phyloP scores from a whole-genome alignment of 108 stramenopile genomes.

The Epithemia pelagica region DNA sequence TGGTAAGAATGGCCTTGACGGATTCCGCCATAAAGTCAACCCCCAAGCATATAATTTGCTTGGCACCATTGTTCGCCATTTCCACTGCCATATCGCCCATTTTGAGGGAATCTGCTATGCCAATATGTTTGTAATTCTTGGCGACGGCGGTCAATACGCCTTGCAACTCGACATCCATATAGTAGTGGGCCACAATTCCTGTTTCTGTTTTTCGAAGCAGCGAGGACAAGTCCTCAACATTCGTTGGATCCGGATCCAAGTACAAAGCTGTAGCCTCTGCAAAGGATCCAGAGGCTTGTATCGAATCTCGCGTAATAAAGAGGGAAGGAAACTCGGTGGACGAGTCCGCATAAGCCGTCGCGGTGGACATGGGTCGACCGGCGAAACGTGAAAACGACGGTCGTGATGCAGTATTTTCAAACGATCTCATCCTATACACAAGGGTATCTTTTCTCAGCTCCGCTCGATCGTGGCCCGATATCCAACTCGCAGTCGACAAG shows the following conservation, averaged over 20 bases:
- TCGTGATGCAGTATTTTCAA: too few species aligned
- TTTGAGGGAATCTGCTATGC: slow-evolving; percentile 88
- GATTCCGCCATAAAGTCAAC: slow-evolving; percentile 96
- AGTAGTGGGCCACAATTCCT: slow-evolving; percentile 93
- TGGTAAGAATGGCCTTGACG: slow-evolving; percentile 73
- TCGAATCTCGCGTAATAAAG: slow-evolving; percentile 47
- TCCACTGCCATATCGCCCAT: slow-evolving; percentile 92
- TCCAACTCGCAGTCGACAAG: too few species aligned
- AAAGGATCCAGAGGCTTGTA: slow-evolving; percentile 71
- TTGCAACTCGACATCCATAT: slow-evolving; percentile 97
- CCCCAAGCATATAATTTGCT: slow-evolving; percentile 76
- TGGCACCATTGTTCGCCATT: slow-evolving; percentile 63
- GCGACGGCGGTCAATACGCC: slow-evolving; percentile 70
- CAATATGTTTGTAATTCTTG: slow-evolving; percentile 41
- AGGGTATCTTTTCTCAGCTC: too few species aligned
- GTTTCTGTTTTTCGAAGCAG: slow-evolving; percentile 56
- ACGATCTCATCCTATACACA: too few species aligned
- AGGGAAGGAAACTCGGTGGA: slow-evolving; percentile 62
- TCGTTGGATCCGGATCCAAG: slow-evolving; percentile 64
- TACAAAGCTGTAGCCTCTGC: slow-evolving; percentile 82
- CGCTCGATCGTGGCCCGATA: too few species aligned
- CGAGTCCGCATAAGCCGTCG: slow-evolving; percentile 29
- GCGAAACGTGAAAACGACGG: too few species aligned
- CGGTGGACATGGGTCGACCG: too few species aligned
- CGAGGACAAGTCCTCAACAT: slow-evolving; percentile 48